Base-by-base conservation (phyloP, 2,329 filamentous ascomycete species). In the Sporothrix phasma region DNA sequence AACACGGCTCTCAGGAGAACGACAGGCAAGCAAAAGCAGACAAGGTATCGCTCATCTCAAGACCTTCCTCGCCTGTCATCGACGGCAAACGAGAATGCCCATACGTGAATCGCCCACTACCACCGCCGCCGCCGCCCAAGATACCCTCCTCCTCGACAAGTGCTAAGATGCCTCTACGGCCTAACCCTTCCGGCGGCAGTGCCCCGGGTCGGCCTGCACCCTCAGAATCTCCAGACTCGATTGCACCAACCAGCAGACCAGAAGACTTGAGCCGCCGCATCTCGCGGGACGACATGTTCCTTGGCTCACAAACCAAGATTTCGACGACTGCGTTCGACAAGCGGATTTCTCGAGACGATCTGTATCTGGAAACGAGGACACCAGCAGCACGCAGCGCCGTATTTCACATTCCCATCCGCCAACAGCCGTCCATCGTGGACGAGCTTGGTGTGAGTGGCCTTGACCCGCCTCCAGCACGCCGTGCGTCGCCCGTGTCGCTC, bases 401-500 rank as follows among this genome's bases (percentile, higher is more conserved):
- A 54, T 74, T 76, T 62, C 77, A 78, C 67, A 72, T 75, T 37
- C 74, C 77, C 29, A 74, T 76, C 66, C 75, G 75, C 66, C 75
- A 74, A 61, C 75, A 76, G 66, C 70, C 75, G 34, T 75, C 77
- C 24, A 79, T 79, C 13, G 77, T 79, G 19, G 76, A 79, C 58
- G 71, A 74, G 63, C 78, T 34, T 19, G 15, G 19, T n/a, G n/a
- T n/a, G n/a, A n/a, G n/a, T 22, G 51, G 43, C 31, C 19, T 63
- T 56, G 22, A 31, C 8, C 15, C 72, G 47, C 69, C 73, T 34
- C 72, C 75, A 26, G 70, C 75, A 24, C 74, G 76, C 67, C 74
- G 77, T 65, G 72, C 74, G 59, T 79, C 76, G n/a, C 75, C 77
- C 10, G 76, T 79, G 64, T 78, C 78, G 8, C 69, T 77, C 61